Conservation (phyloP, 139 green algal genomes). For the Tetraselmis chui region DNA sequence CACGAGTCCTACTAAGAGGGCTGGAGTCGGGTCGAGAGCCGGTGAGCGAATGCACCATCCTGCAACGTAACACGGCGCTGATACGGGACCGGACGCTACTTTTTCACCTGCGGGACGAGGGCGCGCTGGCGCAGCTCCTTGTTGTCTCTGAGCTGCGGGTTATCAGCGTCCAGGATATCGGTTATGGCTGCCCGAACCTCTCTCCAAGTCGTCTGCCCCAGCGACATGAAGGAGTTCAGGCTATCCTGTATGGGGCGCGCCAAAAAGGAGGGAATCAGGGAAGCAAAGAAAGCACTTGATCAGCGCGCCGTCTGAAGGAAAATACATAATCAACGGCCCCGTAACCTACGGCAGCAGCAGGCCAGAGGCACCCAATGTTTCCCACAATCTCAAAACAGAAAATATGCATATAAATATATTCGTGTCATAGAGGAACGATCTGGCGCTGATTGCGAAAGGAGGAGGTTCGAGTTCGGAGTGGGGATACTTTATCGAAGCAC, state of each 20-base stretch:
- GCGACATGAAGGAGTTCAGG: slow-evolving; percentile 80
- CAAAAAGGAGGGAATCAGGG: neutral
- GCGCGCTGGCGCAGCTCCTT: slow-evolving; percentile 16
- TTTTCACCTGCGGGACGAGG: slow-evolving; percentile 46
- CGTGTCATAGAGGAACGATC: no score
- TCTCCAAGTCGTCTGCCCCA: slow-evolving; percentile 60
- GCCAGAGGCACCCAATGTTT: slow-evolving; percentile 8
- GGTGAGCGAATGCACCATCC: no score
- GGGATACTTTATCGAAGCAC: neutral
- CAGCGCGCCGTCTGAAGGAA: neutral
- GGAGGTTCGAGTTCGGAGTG: no score
- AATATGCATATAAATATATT: no score
- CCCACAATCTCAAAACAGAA: slow-evolving; percentile 15
- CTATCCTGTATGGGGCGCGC: slow-evolving; percentile 32
- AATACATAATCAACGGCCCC: neutral
- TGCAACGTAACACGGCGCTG: no score
- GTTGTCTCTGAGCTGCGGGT: slow-evolving; percentile 38
- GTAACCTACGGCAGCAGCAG: neutral
- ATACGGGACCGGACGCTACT: no score
- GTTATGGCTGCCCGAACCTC: slow-evolving; percentile 50
- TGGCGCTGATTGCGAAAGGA: no score
- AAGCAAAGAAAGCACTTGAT: neutral
- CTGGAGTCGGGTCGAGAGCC: no score
- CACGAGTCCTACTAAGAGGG: no score
- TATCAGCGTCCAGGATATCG: slow-evolving; percentile 58